These are phyloP conservation scores for Thalassiosira tumida DNA, from an alignment of 352 stramenopile species.

Conservation along the genomic window DNA sequence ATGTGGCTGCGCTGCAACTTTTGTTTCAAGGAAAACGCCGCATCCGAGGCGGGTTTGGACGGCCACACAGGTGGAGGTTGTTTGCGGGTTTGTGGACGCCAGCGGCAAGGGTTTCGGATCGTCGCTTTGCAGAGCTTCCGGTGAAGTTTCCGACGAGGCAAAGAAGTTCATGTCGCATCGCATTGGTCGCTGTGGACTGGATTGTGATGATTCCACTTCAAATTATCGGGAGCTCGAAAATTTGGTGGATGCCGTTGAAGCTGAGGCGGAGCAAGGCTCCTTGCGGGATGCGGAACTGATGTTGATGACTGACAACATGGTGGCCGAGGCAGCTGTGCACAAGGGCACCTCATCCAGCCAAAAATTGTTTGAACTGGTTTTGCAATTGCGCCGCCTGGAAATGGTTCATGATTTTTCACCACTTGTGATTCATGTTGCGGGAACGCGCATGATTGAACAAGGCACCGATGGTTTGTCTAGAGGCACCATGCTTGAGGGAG, in stretches of 20 bases:
- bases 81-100: slow-evolving; percentile 79
- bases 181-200: slow-evolving; percentile 36
- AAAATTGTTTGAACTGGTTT: slow-evolving; percentile 66
- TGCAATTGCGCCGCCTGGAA: slow-evolving; percentile 64
- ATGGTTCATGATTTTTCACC: slow-evolving; percentile 52
- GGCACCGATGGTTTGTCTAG: slow-evolving; percentile 78
- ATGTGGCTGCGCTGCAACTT: slow-evolving; percentile 70
- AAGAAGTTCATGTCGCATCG: slow-evolving; percentile 17
- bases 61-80: neutral
- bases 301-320: slow-evolving; percentile 86
- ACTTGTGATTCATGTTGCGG: slow-evolving; percentile 73
- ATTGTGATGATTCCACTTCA: slow-evolving; percentile 64
- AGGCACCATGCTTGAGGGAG: slow-evolving; percentile 48
- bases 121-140: neutral
- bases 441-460: slow-evolving; percentile 81
- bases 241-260: slow-evolving; percentile 72
- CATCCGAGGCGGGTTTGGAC: slow-evolving; percentile 42
- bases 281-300: slow-evolving; percentile 75
- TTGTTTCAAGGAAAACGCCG: neutral
- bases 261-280: slow-evolving; percentile 15
- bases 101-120: slow-evolving; percentile 62
- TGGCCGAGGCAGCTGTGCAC: slow-evolving; percentile 69
- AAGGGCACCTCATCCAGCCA: slow-evolving; percentile 67
- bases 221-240: slow-evolving; percentile 80
- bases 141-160: neutral